A percentile compares a stretch with the other conserved stretches of the same genome.
Conservation (phyloP, 768 basidiomycete species). For the Chalciporus piperatus region DNA sequence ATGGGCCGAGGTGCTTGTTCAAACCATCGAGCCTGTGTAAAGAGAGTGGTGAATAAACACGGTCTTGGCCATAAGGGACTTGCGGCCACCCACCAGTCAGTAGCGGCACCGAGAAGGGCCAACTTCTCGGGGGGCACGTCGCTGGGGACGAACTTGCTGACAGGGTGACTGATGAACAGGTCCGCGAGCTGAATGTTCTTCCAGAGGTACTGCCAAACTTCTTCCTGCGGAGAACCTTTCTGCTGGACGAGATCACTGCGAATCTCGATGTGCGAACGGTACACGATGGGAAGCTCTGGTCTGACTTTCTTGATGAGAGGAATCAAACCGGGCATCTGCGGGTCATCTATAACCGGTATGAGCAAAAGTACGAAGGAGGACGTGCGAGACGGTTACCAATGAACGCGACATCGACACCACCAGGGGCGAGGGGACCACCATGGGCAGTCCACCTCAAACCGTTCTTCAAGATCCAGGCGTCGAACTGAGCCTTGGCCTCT, state of each 20-base stretch:
- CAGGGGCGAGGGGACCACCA: slow-evolving; percentile 78
- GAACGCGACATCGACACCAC: slow-evolving; percentile 85
- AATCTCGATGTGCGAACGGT: slow-evolving; percentile 94
- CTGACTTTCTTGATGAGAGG: slow-evolving; percentile 85
- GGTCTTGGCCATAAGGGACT: slow-evolving; percentile 6
- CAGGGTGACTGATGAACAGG: slow-evolving; percentile 92
- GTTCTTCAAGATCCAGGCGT: slow-evolving; percentile 88
- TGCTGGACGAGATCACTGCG: slow-evolving; percentile 83
- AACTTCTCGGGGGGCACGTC: slow-evolving; percentile 74
- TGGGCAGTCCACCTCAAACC: slow-evolving; percentile 85
- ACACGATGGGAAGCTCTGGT: slow-evolving; percentile 85
- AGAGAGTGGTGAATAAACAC: slow-evolving; percentile 1
- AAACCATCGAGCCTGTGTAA: slow-evolving; percentile 78
- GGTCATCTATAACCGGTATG: slow-evolving; percentile 55
- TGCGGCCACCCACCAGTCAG: slow-evolving; percentile 66
- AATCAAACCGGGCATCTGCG: slow-evolving; percentile 93
- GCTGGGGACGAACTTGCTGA: slow-evolving; percentile 89
- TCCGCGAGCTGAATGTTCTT: slow-evolving; percentile 88
- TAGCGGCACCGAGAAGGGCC: slow-evolving; percentile 75
- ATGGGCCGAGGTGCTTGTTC: slow-evolving; percentile 81
- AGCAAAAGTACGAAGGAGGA: slow-evolving; percentile 3
- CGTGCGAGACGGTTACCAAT: slow-evolving; percentile 53
- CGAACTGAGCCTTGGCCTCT: slow-evolving; percentile 76
- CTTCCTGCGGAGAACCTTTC: slow-evolving; percentile 79
- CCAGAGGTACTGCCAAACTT: slow-evolving; percentile 95